Evolutionary conservation across 805 yeast species (phyloP).

Genomic region (Nakazawaea pomicola): DNA sequence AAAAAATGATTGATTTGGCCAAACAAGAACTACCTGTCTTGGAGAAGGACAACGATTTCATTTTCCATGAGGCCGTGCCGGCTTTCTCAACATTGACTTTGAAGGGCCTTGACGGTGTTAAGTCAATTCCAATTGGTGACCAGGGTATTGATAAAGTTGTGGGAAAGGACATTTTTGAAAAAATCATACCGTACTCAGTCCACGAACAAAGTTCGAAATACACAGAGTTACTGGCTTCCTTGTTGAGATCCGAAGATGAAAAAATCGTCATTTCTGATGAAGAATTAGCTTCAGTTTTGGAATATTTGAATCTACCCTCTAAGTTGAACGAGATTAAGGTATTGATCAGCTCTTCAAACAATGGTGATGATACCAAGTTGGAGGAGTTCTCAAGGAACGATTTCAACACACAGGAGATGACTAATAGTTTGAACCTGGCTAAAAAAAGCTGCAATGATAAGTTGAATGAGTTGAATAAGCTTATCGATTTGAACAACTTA

Average conservation of each 20-base stretch:
- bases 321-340: conserved; percentile 50
- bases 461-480: conserved; percentile 4
- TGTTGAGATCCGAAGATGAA: conserved; percentile 71
- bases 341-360: conserved; percentile 14
- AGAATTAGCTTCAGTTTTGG: conserved; percentile 74
- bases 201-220: conserved; percentile 85
- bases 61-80: conserved; percentile 79
- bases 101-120: conserved; percentile 64
- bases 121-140: conserved; percentile 48
- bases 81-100: conserved; percentile 53
- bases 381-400: conserved; percentile 18
- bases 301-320: conserved; percentile 71
- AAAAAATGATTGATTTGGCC: conserved; percentile 27
- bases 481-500: conserved; percentile 5
- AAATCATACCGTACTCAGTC: conserved; percentile 79
- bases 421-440: not conserved
- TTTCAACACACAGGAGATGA: conserved; percentile 11
- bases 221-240: conserved; percentile 82
- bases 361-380: not conserved
- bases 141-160: conserved; percentile 41
- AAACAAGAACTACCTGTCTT: conserved; percentile 32
- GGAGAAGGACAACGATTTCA: conserved; percentile 83
- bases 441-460: conserved; percentile 7
- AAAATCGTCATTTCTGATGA: conserved; percentile 72
- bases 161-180: conserved; percentile 60